Evolutionary conservation across 768 basidiomycete species (phyloP), one percentile per base, ranked within the genome.

Genomic region (Lentinula raphanica): DNA sequence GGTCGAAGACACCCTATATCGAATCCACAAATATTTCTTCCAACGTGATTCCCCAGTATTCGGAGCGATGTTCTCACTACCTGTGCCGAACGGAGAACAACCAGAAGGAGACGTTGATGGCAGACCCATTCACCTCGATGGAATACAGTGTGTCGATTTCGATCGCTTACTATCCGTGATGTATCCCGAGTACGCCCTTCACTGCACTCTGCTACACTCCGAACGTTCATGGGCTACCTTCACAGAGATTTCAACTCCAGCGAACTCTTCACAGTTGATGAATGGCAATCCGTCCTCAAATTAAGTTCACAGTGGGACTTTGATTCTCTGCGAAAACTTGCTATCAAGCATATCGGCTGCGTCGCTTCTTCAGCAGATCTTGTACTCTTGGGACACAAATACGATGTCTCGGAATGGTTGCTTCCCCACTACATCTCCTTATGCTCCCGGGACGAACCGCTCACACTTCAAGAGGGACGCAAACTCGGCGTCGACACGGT

Each of bases 1-100:
- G 83, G 82, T 83, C 13, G 81, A 82, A 60, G 76, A 79, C 54
- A 76, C 72, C 11, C 67, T 84, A 1, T 85, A 81, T 63, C 70
- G 75, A 1, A 69, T 85, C 0, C 78, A 81, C 42, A 74, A 79
- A 11, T 76, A 76, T 8, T 76, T 78, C n/a, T 79, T 74, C 46
- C 74, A 71, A 35, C 78, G 75, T 58, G 70, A 60, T 70, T 72
- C 35, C 66, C 65, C 19, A 54, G 71, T 58, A 60, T 74, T 49
- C 62, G 65, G 42, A 69, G 58, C 45, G 64, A 69, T 44, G 65
- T 72, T 73, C 80, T n/a, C 48, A 66, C 0, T 67, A 69, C 29
- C 78, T 76, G 63, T 64, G 60, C 12, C 61, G 66, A 3, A 68
- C 66, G 58, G 8, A 69, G 61, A 59, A 23, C 25, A 17, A 3